Evolutionary conservation across 768 basidiomycete genomes (phyloP).

Genomic region (Sporobolomyces roseus): DNA sequence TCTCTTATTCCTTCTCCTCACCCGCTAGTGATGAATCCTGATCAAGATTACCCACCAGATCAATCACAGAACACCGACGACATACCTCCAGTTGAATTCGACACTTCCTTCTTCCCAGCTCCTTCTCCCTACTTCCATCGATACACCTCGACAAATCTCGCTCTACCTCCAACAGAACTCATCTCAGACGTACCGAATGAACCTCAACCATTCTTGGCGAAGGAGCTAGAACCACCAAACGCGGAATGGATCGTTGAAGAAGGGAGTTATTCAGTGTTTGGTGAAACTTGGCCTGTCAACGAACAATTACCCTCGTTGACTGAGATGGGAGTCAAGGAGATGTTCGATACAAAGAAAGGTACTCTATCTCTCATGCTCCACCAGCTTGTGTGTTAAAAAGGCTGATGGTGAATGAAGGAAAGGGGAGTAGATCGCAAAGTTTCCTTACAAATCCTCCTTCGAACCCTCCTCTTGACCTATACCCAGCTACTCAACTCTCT

Average conservation of each 20-base stretch:
- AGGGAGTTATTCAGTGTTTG: slow-evolving; percentile 73
- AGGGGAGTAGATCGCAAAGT: slow-evolving; percentile 66
- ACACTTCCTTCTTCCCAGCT: slow-evolving; percentile 62
- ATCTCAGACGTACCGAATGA: slow-evolving; percentile 43
- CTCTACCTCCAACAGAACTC: slow-evolving; percentile 59
- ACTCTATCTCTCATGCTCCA: slow-evolving; percentile 39
- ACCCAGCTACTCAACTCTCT: slow-evolving; percentile 68
- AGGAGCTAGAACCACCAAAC: slow-evolving; percentile 71
- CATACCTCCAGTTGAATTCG: slow-evolving; percentile 16
- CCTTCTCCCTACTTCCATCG: slow-evolving; percentile 78
- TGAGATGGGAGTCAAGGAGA: slow-evolving; percentile 71
- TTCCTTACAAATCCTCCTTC: slow-evolving; percentile 66
- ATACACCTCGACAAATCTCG: slow-evolving; percentile 70
- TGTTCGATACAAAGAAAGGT: slow-evolving; percentile 72
- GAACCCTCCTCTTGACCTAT: slow-evolving; percentile 73
- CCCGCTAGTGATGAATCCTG: not conserved
- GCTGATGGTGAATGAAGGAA: not conserved
- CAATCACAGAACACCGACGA: not conserved
- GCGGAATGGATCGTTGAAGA: slow-evolving; percentile 88
- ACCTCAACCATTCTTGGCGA: slow-evolving; percentile 52
- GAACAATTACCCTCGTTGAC: slow-evolving; percentile 76
- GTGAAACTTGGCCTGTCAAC: slow-evolving; percentile 87
- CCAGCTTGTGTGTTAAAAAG: not conserved
- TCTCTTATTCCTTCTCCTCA: not conserved
- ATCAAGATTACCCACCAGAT: not conserved